Evolutionary conservation across 495 filamentous ascomycete species (phyloP), one percentile per base, ranked within the genome.

Genomic region (Darksidea phi): DNA sequence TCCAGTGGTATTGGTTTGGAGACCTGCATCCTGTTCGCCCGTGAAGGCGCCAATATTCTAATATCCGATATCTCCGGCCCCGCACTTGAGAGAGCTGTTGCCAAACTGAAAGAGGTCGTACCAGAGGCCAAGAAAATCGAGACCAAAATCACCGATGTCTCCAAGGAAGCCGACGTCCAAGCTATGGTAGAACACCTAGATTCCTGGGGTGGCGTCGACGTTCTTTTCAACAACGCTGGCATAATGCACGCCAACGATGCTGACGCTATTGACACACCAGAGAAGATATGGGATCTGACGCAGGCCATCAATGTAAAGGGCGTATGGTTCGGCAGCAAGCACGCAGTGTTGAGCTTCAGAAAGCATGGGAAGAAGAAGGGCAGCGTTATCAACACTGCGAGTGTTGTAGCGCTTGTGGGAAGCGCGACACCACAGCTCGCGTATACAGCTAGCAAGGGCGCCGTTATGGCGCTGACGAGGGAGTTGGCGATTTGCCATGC

Each of bases 221-320:
- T 97, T 66, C 89, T 98, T 63, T 98, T 96, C 84, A 98, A 98
- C 82, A 98, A 98, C 71, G 94, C 94, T 0, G 94, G 94, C 17
- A 98, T 98, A 71, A 98, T 98, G 94, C 91, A 97, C 73, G 82
- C 81, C 28, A 79, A 87, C 54, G 94, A 98, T 72, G 87, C 83
- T 61, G 91, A 96, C 74, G 90, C 93, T 20, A 75, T 95, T 58
- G 79, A 84, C 57, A 96, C 91, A 1, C 84, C 89, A 12, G 91
- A 97, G 76, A 83, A 82, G 55, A 91, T 98, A 76, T 98, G 94
- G 94, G 91, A 98, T 70, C 76, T 92, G 56, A 98, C 94, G 6
- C 90, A 95, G 56, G 82, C 80, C 61, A 94, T 97, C 79, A 98
- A 98, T 74, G 94, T 97, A 66, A 98, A 98, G 81, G 94, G 94